Percentiles rank a stretch among this genome's conserved stretches.
Conservation (phyloP, 1,139 yeast genomes). For the Candida labiduridarum region DNA sequence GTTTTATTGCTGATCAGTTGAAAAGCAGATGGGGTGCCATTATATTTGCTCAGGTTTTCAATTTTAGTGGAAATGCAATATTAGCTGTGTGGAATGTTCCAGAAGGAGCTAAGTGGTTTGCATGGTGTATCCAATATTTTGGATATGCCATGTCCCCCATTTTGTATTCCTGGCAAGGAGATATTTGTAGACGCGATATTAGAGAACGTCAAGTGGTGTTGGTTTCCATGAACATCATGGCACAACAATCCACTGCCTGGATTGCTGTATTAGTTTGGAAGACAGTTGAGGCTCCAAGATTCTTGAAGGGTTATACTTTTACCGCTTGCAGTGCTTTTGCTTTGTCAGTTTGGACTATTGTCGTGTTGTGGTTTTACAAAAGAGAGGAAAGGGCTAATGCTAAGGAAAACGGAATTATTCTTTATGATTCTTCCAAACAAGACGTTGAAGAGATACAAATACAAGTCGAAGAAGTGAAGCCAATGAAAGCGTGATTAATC, state of each 20-base stretch:
- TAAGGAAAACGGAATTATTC: constrained; percentile 51
- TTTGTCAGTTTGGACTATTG: constrained; percentile 55
- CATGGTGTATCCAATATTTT: constrained; percentile 47
- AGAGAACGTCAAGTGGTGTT: constrained; percentile 46
- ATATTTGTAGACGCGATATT: constrained; percentile 47
- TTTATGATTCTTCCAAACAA: constrained; percentile 40
- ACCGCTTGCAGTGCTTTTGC: constrained; percentile 55
- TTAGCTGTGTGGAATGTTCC: constrained; percentile 52
- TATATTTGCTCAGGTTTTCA: constrained; percentile 51
- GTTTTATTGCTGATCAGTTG: constrained; percentile 51
- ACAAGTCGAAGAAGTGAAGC: too few species aligned
- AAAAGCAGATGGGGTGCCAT: constrained; percentile 61
- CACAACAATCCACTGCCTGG: constrained; percentile 49
- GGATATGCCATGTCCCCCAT: constrained; percentile 57
- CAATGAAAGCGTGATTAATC: too few species aligned
- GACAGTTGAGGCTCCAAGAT: constrained; percentile 44
- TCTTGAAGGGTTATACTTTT: constrained; percentile 43
- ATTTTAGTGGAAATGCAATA: constrained; percentile 40
- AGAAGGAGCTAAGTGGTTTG: constrained; percentile 51
- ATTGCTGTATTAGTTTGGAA: constrained; percentile 51
- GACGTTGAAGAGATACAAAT: not conserved
- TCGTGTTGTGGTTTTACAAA: constrained; percentile 60
- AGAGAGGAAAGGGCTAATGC: constrained; percentile 56
- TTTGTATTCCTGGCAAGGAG: constrained; percentile 48
- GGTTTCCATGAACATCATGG: constrained; percentile 47